Conservation (phyloP, 768 basidiomycete species). For the Cytidiella melzeri region DNA sequence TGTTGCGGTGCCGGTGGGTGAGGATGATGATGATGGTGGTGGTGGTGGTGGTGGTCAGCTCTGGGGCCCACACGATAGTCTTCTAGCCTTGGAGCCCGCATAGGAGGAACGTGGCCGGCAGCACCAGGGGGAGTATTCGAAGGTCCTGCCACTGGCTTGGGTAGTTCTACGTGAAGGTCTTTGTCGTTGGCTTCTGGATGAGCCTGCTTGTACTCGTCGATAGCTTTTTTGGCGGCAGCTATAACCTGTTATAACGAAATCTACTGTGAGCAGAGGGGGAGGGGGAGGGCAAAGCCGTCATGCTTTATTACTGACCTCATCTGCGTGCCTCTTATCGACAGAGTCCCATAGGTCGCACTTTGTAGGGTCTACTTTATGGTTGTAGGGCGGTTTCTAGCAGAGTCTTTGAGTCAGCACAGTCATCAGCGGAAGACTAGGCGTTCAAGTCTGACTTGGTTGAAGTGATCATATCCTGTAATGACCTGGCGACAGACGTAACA, state of each 20-base stretch:
- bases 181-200: constrained; percentile 61
- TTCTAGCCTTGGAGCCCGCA: no score
- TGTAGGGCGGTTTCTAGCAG: constrained; percentile 21
- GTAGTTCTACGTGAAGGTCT: constrained; percentile 61
- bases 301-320: constrained; percentile 44
- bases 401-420: constrained; percentile 3
- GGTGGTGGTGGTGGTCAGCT: constrained; percentile 2
- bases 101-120: constrained; percentile 2
- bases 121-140: constrained; percentile 12
- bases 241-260: constrained; percentile 44
- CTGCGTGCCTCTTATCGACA: constrained; percentile 56
- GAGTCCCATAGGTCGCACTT: constrained; percentile 69
- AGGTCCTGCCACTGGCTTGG: constrained; percentile 30
- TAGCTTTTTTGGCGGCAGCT: constrained; percentile 57
- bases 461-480: constrained; percentile 76
- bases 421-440: constrained; percentile 6
- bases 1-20: no score
- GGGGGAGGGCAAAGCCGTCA: background rate
- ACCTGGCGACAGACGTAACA: constrained; percentile 81
- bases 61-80: constrained; percentile 1
- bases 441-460: constrained; percentile 42
- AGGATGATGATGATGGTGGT: background rate
- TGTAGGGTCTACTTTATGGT: constrained; percentile 20
- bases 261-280: no score
- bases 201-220: constrained; percentile 51